These are phyloP conservation scores for Metschnikowia lunata DNA, from an alignment of 805 yeast genomes.

Conservation along the genomic window DNA sequence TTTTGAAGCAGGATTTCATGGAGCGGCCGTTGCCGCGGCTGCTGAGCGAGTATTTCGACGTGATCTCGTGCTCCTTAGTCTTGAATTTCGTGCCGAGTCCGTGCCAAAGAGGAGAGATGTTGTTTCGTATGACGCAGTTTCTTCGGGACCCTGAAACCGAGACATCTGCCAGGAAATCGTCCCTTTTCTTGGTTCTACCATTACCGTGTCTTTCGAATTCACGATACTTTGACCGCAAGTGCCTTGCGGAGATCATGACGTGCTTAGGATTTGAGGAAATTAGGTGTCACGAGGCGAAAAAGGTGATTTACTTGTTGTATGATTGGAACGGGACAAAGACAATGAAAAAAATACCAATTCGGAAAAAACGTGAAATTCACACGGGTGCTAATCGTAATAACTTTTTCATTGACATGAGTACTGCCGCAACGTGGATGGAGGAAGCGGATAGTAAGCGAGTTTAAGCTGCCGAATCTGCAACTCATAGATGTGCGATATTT, in stretches of 20 bases:
- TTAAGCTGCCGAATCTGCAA: neutral
- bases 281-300: conserved; percentile 55
- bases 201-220: conserved; percentile 83
- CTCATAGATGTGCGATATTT: no score
- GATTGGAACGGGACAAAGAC: conserved; percentile 38
- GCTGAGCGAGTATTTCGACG: conserved; percentile 47
- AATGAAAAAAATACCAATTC: neutral
- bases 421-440: no score
- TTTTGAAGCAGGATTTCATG: conserved; percentile 81
- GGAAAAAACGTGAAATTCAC: conserved; percentile 45
- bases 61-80: conserved; percentile 82
- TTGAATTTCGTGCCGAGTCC: conserved; percentile 83
- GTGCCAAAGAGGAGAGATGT: conserved; percentile 70
- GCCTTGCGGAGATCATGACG: conserved; percentile 43
- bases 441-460: neutral
- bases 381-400: conserved; percentile 65
- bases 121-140: conserved; percentile 53
- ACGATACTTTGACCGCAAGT: conserved; percentile 57
- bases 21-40: conserved; percentile 55
- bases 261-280: conserved; percentile 55
- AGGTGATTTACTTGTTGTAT: conserved; percentile 70
- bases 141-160: conserved; percentile 33
- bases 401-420: conserved; percentile 45
- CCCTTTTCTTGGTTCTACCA: conserved; percentile 72
- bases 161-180: neutral